Conservation (phyloP, 176 grass and related monocot species). For the Pontederia paniculata region DNA sequence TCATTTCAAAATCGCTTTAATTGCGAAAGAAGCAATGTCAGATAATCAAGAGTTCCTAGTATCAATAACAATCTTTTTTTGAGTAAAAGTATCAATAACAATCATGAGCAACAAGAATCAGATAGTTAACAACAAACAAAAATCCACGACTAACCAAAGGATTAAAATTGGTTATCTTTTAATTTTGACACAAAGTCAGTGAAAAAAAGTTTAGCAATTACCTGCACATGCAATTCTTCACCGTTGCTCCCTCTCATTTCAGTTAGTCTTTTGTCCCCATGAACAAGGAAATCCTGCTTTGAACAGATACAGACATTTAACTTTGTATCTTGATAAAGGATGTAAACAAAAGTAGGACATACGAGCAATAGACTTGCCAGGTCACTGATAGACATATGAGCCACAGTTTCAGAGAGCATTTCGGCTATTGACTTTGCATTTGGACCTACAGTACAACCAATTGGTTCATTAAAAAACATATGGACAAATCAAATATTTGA, state of each 20-base stretch:
- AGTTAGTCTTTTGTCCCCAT: slow-evolving; percentile 62
- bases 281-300: slow-evolving; percentile 78
- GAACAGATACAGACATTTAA: slow-evolving; percentile 7
- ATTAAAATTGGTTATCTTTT: too few species aligned
- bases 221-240: slow-evolving; percentile 37
- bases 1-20: too few species aligned
- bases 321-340: slow-evolving; percentile 1
- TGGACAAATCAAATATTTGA: neutral
- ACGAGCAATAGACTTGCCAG: slow-evolving; percentile 39
- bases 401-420: slow-evolving; percentile 80
- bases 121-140: neutral
- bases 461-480: slow-evolving; percentile 7
- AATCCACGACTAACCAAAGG: neutral
- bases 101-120: too few species aligned
- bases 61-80: too few species aligned
- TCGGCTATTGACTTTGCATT: slow-evolving; percentile 92
- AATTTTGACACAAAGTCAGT: too few species aligned
- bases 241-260: slow-evolving; percentile 31
- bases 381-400: slow-evolving; percentile 60
- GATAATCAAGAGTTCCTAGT: too few species aligned
- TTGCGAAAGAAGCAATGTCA: too few species aligned
- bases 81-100: too few species aligned
- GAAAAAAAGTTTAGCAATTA: slow-evolving; percentile 30
- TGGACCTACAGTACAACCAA: slow-evolving; percentile 33
- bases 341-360: slow-evolving; percentile 17